Percentiles rank a stretch among this genome's conserved stretches.
These are phyloP conservation scores for Rhamnella rubrinervis DNA, from an alignment of 331 rosid species.

Conservation along the genomic window DNA sequence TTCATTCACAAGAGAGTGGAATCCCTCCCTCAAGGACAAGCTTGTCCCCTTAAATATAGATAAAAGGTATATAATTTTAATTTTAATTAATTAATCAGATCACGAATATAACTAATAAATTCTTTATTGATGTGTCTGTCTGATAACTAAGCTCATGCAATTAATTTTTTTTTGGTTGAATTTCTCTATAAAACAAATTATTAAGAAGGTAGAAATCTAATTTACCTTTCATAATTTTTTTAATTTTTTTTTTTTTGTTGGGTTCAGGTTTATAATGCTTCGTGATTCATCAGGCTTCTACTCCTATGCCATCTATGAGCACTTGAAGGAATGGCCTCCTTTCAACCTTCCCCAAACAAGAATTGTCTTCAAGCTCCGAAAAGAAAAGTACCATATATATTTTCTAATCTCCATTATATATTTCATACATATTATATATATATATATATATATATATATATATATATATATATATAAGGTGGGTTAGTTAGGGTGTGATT, in stretches of 20 bases:
- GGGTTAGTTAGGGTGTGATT: too few relatives aligned
- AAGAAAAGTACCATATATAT: slow-evolving; percentile 55
- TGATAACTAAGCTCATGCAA: too few relatives aligned
- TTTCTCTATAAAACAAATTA: too few relatives aligned
- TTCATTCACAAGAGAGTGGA: slow-evolving; percentile 79
- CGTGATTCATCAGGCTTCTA: slow-evolving; percentile 92
- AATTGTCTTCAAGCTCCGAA: slow-evolving; percentile 81
- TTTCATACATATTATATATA: too few relatives aligned
- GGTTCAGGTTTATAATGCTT: slow-evolving; percentile 84
- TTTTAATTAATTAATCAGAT: neutral
- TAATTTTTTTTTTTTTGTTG: too few relatives aligned
- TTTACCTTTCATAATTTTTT: too few relatives aligned
- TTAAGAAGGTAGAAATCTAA: neutral
- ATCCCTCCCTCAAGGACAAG: slow-evolving; percentile 58
- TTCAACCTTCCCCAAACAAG: slow-evolving; percentile 77
- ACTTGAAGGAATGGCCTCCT: slow-evolving; percentile 86
- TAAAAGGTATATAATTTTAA: slow-evolving; percentile 52
- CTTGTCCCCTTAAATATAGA: slow-evolving; percentile 75
- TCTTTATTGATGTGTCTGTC: too few relatives aligned
- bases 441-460: neutral
- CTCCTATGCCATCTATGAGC: slow-evolving; percentile 90
- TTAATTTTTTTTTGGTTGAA: too few relatives aligned
- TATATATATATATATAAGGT: too few relatives aligned
- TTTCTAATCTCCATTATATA: neutral
- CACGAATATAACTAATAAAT: too few relatives aligned